phyloP scores from a whole-genome alignment of 208 protist species.

The Lotmaria passim region DNA sequence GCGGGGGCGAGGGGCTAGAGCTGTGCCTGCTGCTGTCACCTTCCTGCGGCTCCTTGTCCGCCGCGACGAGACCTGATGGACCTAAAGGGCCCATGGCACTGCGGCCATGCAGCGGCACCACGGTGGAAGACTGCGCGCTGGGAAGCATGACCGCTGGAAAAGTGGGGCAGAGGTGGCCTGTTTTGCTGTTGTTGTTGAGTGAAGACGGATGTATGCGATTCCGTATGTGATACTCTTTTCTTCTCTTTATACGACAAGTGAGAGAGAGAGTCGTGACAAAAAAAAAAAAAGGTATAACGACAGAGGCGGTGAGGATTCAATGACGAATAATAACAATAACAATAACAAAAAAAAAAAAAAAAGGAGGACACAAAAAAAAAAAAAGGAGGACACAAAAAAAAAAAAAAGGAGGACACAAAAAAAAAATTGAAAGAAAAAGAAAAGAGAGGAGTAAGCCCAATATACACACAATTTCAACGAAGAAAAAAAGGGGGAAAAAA shows the following conservation, averaged over 20 bases:
- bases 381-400: conserved; percentile 2
- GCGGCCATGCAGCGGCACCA: conserved; percentile 9
- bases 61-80: background rate
- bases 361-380: background rate
- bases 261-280: background rate
- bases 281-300: conserved; percentile 19
- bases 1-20: background rate
- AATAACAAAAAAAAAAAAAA: background rate
- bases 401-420: conserved; percentile 19
- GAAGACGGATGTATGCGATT: too few species aligned
- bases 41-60: background rate
- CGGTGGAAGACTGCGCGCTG: background rate
- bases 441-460: conserved; percentile 1
- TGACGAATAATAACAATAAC: too few species aligned
- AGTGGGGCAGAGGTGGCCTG: too few species aligned
- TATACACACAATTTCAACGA: background rate
- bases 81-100: background rate
- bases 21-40: background rate
- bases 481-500: background rate
- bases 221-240: too few species aligned
- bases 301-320: background rate
- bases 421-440: background rate
- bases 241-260: too few species aligned
- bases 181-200: too few species aligned
- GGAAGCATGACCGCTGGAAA: background rate